These are phyloP conservation scores for Verticillium nonalfalfae DNA, from an alignment of 2,329 filamentous ascomycete genomes.

Conservation along the genomic window DNA sequence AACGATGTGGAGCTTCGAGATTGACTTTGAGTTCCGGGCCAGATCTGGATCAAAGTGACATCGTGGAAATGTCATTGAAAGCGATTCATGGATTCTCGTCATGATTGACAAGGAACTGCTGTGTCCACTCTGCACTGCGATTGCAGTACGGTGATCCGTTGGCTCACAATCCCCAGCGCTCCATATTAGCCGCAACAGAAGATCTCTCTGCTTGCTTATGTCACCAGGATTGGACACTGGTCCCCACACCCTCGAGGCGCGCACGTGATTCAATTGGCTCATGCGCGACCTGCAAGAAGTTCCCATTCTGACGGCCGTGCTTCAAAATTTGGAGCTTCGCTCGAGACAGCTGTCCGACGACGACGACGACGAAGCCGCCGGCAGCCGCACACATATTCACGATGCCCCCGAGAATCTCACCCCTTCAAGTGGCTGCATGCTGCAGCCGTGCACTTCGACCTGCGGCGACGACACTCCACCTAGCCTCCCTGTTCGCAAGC, in stretches of 20 bases:
- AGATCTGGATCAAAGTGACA: too few relatives aligned
- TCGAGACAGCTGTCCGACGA: neutral
- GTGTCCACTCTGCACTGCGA: too few relatives aligned
- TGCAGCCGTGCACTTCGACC: slow-evolving; percentile 9
- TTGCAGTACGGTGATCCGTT: too few relatives aligned
- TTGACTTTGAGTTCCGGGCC: too few relatives aligned
- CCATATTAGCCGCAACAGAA: neutral
- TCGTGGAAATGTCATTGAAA: too few relatives aligned
- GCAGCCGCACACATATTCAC: neutral
- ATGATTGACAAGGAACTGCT: too few relatives aligned
- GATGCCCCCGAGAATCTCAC: slow-evolving; percentile 11
- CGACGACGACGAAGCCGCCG: neutral
- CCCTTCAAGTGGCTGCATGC: slow-evolving; percentile 10
- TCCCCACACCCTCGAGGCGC: neutral
- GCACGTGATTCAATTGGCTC: neutral
- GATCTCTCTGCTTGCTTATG: neutral
- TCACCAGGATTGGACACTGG: neutral
- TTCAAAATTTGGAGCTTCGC: slow-evolving; percentile 1
- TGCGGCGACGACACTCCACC: slow-evolving; percentile 3
- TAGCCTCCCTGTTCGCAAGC: slow-evolving; percentile 37
- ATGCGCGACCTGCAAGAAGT: neutral
- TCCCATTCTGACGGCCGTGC: neutral
- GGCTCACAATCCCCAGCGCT: too few relatives aligned
- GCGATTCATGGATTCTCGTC: too few relatives aligned
- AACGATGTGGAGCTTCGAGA: too few relatives aligned